Conservation (phyloP, 345 rosid genomes). For the Eucalyptus paniculata region DNA sequence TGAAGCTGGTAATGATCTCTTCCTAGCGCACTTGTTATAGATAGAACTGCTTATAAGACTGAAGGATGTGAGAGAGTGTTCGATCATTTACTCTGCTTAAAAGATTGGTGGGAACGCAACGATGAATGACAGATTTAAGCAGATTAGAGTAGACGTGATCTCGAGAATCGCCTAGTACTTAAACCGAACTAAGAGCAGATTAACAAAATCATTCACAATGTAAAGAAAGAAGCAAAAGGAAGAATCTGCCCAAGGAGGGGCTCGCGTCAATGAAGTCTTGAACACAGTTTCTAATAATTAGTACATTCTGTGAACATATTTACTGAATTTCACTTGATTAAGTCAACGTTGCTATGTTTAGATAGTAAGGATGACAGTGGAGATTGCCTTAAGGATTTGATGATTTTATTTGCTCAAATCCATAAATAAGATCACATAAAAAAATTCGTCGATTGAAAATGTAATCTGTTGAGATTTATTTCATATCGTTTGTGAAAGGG, state of each 20-base stretch:
- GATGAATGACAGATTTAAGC: not conserved
- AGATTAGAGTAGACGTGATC: not conserved
- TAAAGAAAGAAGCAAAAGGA: not conserved
- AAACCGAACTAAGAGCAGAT: not conserved
- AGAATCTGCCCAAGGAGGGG: too few species aligned
- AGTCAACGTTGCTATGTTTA: not conserved
- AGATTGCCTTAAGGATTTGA: not conserved
- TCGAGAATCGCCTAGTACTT: not conserved
- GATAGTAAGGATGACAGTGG: not conserved
- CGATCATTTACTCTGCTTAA: not conserved
- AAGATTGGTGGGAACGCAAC: not conserved
- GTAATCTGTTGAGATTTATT: too few species aligned
- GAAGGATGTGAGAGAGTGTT: not conserved
- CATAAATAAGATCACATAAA: not conserved
- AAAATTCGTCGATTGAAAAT: not conserved
- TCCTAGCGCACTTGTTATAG: not conserved
- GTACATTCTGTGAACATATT: not conserved
- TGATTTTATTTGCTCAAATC: not conserved
- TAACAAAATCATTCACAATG: not conserved
- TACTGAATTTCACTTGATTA: not conserved
- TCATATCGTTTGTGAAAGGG: fast-evolving
- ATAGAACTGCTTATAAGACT: constrained; percentile 1
- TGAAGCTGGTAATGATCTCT: not conserved
- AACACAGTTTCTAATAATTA: not conserved
- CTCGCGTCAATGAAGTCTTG: not conserved